Evolutionary conservation across 2,329 filamentous ascomycete species (phyloP).

Genomic region (Beauveria pseudobassiana): DNA sequence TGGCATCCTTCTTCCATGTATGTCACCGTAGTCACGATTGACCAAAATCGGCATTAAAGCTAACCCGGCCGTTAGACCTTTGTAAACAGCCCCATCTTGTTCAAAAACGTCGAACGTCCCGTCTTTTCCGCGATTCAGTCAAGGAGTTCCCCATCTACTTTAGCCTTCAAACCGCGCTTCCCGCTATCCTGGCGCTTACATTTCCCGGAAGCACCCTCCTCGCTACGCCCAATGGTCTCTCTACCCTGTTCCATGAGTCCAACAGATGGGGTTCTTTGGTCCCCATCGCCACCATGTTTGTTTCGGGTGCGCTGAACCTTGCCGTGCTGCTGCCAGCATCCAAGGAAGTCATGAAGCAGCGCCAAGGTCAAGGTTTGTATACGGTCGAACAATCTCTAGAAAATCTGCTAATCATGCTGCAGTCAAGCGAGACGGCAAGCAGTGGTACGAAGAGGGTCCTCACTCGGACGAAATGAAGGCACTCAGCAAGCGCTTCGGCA

Average conservation of each 20-base stretch:
- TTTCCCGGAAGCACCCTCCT: constrained; percentile 58
- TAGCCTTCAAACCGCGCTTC: constrained; percentile 68
- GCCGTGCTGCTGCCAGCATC: constrained; percentile 68
- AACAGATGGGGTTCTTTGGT: constrained; percentile 58
- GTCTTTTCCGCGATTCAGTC: constrained; percentile 75
- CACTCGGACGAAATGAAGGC: constrained; percentile 78
- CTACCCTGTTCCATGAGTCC: constrained; percentile 49
- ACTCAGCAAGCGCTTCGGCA: constrained; percentile 71
- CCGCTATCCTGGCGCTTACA: constrained; percentile 67
- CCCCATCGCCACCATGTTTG: constrained; percentile 62
- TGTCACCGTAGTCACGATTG: not conserved
- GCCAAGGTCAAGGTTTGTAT: constrained; percentile 67
- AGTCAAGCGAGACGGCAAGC: constrained; percentile 86
- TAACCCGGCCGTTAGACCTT: constrained; percentile 53
- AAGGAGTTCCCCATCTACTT: constrained; percentile 87
- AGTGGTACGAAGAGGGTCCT: constrained; percentile 68
- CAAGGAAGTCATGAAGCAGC: constrained; percentile 62
- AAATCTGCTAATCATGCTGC: constrained; percentile 1
- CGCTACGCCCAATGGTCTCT: constrained; percentile 39
- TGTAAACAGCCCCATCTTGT: constrained; percentile 65
- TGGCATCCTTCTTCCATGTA: constrained; percentile 79
- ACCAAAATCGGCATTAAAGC: constrained; percentile 5
- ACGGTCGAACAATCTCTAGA: constrained; percentile 1
- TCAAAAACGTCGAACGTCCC: constrained; percentile 66
- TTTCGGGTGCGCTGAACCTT: constrained; percentile 65